Evolutionary conservation across 2,329 filamentous ascomycete genomes (phyloP).

Genomic region (Gnomoniopsis sp.): DNA sequence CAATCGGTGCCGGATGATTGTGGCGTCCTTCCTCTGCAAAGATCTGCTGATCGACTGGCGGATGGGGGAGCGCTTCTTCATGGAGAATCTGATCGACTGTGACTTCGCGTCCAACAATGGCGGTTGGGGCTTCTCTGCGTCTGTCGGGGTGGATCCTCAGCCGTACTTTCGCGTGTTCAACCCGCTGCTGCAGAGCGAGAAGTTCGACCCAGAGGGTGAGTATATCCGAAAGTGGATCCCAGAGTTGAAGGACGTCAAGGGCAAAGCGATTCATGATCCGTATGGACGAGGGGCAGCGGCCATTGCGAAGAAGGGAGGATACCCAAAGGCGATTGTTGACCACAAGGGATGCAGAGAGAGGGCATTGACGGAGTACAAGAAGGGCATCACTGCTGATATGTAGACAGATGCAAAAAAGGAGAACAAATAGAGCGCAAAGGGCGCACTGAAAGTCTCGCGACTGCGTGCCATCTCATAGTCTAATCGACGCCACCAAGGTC

Average conservation of each 20-base stretch:
- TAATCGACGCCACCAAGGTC: no score
- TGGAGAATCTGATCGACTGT: constrained; percentile 75
- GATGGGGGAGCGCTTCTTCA: constrained; percentile 77
- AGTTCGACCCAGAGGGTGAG: constrained; percentile 73
- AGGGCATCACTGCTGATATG: constrained; percentile 22
- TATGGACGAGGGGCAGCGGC: constrained; percentile 62
- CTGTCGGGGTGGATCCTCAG: constrained; percentile 42
- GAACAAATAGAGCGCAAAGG: no score
- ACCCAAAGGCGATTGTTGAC: constrained; percentile 71
- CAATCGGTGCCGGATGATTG: constrained; percentile 81
- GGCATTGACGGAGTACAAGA: constrained; percentile 28
- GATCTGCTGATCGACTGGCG: constrained; percentile 82
- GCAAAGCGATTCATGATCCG: constrained; percentile 76
- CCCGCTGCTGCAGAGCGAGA: constrained; percentile 78
- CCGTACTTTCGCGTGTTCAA: constrained; percentile 93
- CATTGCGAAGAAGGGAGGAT: constrained; percentile 62
- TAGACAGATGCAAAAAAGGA: no score
- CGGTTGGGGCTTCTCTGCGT: constrained; percentile 50
- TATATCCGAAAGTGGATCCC: constrained; percentile 84
- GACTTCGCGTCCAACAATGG: constrained; percentile 77
- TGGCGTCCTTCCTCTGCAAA: constrained; percentile 76
- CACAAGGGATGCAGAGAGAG: constrained; percentile 67
- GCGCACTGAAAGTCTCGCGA: no score
- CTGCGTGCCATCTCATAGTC: no score
- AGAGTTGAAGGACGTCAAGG: constrained; percentile 63